phyloP scores from a whole-genome alignment of 352 stramenopile genomes.

The Phytophthora hybrid region DNA sequence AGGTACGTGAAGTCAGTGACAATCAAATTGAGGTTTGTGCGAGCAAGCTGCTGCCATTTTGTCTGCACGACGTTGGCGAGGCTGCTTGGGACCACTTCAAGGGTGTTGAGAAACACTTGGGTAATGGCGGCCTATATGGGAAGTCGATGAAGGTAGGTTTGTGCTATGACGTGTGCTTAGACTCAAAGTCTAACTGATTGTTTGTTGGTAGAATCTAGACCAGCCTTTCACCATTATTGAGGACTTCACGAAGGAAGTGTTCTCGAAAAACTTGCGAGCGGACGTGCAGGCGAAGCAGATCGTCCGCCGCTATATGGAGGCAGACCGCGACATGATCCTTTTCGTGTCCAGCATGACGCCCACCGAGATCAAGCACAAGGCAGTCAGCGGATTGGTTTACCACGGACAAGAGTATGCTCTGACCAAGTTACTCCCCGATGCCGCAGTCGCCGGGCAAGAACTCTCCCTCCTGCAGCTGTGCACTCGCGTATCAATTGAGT shows the following conservation, averaged over 20 bases:
- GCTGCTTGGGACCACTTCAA: slow-evolving; percentile 36
- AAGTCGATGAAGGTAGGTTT: slow-evolving; percentile 23
- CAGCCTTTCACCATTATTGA: slow-evolving; percentile 29
- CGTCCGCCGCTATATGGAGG: slow-evolving; percentile 20
- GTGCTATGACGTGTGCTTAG: neutral
- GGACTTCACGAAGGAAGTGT: slow-evolving; percentile 25
- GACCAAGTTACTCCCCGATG: slow-evolving; percentile 33
- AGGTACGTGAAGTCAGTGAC: slow-evolving; percentile 19
- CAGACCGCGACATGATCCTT: slow-evolving; percentile 22
- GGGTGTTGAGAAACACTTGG: slow-evolving; percentile 26
- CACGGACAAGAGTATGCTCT: slow-evolving; percentile 34
- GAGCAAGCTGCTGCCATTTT: slow-evolving; percentile 33
- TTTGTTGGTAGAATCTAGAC: slow-evolving; percentile 19
- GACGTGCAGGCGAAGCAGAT: slow-evolving; percentile 28
- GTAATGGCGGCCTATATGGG: slow-evolving; percentile 24
- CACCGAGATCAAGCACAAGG: slow-evolving; percentile 27
- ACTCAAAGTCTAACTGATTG: too few species aligned
- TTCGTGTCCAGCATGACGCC: slow-evolving; percentile 16
- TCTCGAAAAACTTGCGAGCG: slow-evolving; percentile 20
- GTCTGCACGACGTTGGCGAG: slow-evolving; percentile 14
- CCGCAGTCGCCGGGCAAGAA: slow-evolving; percentile 18
- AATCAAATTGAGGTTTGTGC: slow-evolving; percentile 24
- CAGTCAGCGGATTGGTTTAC: slow-evolving; percentile 11
- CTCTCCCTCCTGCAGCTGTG: slow-evolving; percentile 56
- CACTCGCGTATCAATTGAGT: slow-evolving; percentile 53